Base-by-base conservation (phyloP, 176 grass and related monocot species). In the Lolium rigidum region DNA sequence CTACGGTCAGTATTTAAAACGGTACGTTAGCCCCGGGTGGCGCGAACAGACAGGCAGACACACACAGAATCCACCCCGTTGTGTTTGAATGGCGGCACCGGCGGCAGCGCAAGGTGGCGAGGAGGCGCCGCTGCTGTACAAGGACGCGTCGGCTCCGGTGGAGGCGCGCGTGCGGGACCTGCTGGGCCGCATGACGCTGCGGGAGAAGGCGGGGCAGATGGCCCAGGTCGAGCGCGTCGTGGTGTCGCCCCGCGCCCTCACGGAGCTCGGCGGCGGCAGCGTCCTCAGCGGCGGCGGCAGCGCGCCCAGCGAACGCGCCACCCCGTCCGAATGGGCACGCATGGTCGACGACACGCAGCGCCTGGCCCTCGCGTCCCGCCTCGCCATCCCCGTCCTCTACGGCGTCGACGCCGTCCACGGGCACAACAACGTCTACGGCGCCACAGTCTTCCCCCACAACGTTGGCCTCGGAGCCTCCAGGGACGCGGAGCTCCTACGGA, bases 361-460 rank as follows among this genome's bases (percentile, higher is more conserved):
- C 39, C 92, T 76, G 0, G 91, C 83, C 75, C 16, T 98, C 44
- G 84, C 82, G 7, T 95, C 97, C 12, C 88, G 92, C 11, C 88
- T 95, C 18, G 92, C 82, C 31, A 94, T 98, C 74, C 97, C 97
- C 3, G 95, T 98, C 92, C 94, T 98, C 61, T 98, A 98, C 82
- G 94, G 97, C 70, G 92, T 95, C 57, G 97, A 98, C 80, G 97
- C 97, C 20, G 94, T 98, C 55, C 97, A 98, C 48, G 97, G 97
- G 1, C 86, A 98, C 75, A 98, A 98, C 87, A 98, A 98, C 50
- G 93, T 92, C 62, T 98, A 92, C 72, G 90, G 87, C 55, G 97
- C 97, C 10, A 98, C 97, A 73, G 92, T 98, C 55, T 98, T 98
- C 84, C 97, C 97, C 11, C 97, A 98, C 86, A 98, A 98, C 78